Conservation (phyloP, 352 stramenopile genomes). For the Globisporangium echinulatum region DNA sequence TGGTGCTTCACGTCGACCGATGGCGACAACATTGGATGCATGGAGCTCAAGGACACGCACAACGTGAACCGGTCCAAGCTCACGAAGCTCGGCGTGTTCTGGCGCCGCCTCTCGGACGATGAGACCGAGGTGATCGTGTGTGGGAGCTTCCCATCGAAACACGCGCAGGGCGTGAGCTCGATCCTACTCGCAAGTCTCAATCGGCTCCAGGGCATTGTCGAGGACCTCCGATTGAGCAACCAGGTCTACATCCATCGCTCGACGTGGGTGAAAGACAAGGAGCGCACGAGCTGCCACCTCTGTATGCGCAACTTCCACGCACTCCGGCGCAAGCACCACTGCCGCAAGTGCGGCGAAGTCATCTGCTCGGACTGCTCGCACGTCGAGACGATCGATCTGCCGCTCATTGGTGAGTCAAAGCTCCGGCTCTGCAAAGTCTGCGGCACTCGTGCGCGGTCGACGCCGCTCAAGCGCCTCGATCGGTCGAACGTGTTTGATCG, state of each 20-base stretch:
- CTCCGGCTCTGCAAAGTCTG: constrained; percentile 79
- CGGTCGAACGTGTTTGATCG: constrained; percentile 65
- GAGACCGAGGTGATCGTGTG: constrained; percentile 79
- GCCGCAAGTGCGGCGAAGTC: constrained; percentile 73
- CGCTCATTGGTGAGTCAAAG: constrained; percentile 74
- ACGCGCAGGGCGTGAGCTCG: constrained; percentile 45
- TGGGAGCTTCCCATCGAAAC: constrained; percentile 68
- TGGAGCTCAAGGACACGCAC: constrained; percentile 71
- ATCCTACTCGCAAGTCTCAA: constrained; percentile 49
- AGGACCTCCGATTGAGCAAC: constrained; percentile 68
- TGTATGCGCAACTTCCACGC: constrained; percentile 79
- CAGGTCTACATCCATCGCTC: constrained; percentile 66
- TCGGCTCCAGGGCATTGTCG: constrained; percentile 54
- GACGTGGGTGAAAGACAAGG: constrained; percentile 74
- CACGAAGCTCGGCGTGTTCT: constrained; percentile 68
- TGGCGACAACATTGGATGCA: constrained; percentile 71
- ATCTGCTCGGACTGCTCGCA: constrained; percentile 78
- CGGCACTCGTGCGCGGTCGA: constrained; percentile 66
- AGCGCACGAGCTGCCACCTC: constrained; percentile 60
- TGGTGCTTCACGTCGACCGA: constrained; percentile 76
- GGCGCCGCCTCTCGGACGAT: constrained; percentile 53
- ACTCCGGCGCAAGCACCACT: constrained; percentile 74
- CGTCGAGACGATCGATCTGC: constrained; percentile 60
- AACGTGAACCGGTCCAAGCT: constrained; percentile 43
- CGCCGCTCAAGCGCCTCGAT: constrained; percentile 46